phyloP scores from a whole-genome alignment of 208 protist genomes.

The Herpetomonas samuelpessoai region DNA sequence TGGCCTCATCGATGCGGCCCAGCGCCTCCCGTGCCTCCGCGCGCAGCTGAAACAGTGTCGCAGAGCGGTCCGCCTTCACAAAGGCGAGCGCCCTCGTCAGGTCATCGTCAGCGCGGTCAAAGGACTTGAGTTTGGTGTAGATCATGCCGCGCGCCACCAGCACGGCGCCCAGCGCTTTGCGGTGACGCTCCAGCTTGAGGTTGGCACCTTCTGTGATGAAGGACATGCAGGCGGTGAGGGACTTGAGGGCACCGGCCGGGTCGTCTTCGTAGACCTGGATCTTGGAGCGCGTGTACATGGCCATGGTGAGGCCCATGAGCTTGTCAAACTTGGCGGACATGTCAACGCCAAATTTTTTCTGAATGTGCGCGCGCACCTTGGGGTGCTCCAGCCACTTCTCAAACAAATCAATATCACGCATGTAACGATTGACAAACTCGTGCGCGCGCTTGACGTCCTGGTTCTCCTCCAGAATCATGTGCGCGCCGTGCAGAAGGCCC shows the following conservation, averaged over 20 bases:
- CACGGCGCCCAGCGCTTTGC: conserved; percentile 78
- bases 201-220: conserved; percentile 71
- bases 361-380: conserved; percentile 85
- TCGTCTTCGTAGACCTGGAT: conserved; percentile 89
- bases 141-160: conserved; percentile 81
- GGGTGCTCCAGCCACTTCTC: conserved; percentile 89
- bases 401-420: conserved; percentile 90
- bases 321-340: conserved; percentile 87
- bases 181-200: conserved; percentile 66
- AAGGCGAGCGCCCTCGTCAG: conserved; percentile 75
- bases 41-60: conserved; percentile 84
- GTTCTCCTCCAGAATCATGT: conserved; percentile 87
- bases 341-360: conserved; percentile 85
- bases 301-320: conserved; percentile 83
- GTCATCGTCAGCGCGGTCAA: conserved; percentile 75
- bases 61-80: conserved; percentile 70
- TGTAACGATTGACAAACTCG: conserved; percentile 89
- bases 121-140: conserved; percentile 83
- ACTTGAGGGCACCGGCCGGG: conserved; percentile 83
- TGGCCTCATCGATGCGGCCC: conserved; percentile 80
- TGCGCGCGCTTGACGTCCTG: conserved; percentile 83
- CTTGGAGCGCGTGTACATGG: conserved; percentile 86
- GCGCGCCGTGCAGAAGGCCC: conserved; percentile 82
- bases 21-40: conserved; percentile 81
- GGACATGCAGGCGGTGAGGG: conserved; percentile 65